These are phyloP conservation scores for Acanthamoeba royreba DNA, from an alignment of 208 protist species.

Conservation along the genomic window DNA sequence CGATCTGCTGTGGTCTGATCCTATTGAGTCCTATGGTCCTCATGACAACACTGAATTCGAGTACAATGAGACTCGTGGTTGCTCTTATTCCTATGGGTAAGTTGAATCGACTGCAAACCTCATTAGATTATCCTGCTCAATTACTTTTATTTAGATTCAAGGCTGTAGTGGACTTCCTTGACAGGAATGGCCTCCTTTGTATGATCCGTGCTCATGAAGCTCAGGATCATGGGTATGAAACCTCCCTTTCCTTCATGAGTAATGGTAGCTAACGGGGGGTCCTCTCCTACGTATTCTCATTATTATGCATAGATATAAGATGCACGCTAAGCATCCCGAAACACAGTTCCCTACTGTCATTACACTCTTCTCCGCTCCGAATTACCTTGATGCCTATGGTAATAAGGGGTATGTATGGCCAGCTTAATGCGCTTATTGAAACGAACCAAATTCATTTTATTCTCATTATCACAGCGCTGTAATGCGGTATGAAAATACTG, in stretches of 20 bases:
- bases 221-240: conserved; percentile 62
- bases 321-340: conserved; percentile 86
- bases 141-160: conserved; percentile 57
- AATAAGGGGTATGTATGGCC: conserved; percentile 87
- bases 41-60: conserved; percentile 83
- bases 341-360: conserved; percentile 94
- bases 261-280: neutral
- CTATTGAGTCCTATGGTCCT: conserved; percentile 85
- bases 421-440: neutral
- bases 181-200: conserved; percentile 91
- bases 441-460: neutral
- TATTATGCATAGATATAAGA: conserved; percentile 77
- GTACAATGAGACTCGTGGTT: conserved; percentile 81
- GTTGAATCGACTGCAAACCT: neutral
- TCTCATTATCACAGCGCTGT: neutral
- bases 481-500: conserved; percentile 89
- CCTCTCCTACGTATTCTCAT: neutral
- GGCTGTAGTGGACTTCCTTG: conserved; percentile 90
- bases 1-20: conserved; percentile 95
- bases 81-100: conserved; percentile 77
- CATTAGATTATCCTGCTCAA: neutral
- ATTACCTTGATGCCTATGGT: conserved; percentile 97
- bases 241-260: neutral
- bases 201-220: conserved; percentile 97
- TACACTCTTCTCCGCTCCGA: conserved; percentile 95